phyloP scores from a whole-genome alignment of 208 protist species.

The Porcisia deanei region DNA sequence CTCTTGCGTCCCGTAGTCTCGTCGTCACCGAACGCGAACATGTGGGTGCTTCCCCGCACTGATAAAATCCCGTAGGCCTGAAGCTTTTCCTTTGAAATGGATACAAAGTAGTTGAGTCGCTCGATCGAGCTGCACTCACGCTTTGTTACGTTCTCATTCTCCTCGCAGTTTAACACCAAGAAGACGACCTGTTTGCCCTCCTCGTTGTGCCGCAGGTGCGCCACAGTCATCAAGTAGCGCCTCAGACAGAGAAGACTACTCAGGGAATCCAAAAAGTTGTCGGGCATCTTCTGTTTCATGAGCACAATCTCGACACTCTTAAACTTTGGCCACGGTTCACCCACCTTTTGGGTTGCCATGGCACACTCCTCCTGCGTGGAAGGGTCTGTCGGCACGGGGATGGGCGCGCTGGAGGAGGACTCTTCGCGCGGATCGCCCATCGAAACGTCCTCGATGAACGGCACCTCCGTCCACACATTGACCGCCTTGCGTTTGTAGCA shows the following conservation, averaged over 20 bases:
- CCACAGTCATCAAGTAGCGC: slow-evolving; percentile 34
- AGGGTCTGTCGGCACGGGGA: slow-evolving; percentile 53
- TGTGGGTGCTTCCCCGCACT: slow-evolving; percentile 21
- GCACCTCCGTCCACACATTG: slow-evolving; percentile 66
- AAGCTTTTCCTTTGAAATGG: background rate
- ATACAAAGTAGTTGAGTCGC: slow-evolving; percentile 61
- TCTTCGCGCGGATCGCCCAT: slow-evolving; percentile 2
- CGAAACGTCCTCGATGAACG: slow-evolving; percentile 49
- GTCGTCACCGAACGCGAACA: slow-evolving; percentile 33
- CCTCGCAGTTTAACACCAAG: slow-evolving; percentile 62
- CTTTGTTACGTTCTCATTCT: slow-evolving; percentile 6
- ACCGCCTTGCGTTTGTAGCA: slow-evolving; percentile 58
- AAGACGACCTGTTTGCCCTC: slow-evolving; percentile 43
- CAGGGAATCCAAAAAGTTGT: slow-evolving; percentile 30
- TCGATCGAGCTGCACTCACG: slow-evolving; percentile 50
- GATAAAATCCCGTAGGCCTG: slow-evolving; percentile 22
- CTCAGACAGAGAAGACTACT: slow-evolving; percentile 59
- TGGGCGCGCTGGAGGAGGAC: background rate
- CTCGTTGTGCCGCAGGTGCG: slow-evolving; percentile 33
- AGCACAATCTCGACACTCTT: slow-evolving; percentile 50
- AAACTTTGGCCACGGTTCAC: slow-evolving; percentile 41
- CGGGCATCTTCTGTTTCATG: slow-evolving; percentile 18
- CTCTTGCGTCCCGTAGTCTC: background rate
- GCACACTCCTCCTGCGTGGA: slow-evolving; percentile 48
- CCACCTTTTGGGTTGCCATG: slow-evolving; percentile 23